Conservation (phyloP, 2,329 filamentous ascomycete genomes). For the Alternaria angustiovoidea region DNA sequence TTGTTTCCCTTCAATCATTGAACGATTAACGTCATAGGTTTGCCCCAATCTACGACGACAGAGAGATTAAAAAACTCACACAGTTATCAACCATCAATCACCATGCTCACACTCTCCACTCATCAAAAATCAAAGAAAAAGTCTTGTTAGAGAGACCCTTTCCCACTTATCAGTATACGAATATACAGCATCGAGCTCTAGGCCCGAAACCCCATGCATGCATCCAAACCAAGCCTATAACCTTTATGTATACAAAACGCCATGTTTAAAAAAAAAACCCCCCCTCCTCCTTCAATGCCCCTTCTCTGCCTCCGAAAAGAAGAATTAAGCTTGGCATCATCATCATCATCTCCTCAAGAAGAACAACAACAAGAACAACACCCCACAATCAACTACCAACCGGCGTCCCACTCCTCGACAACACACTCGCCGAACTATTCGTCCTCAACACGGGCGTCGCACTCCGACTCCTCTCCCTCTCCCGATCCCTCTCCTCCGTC, state of each 20-base stretch:
- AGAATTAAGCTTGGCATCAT: not conserved
- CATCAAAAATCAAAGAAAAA: no score
- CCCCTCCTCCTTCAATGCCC: no score
- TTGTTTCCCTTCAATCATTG: no score
- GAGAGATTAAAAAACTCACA: fast-evolving
- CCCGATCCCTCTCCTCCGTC: slow-evolving; percentile 40
- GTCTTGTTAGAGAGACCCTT: no score
- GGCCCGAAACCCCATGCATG: not conserved
- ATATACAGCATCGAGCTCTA: not conserved
- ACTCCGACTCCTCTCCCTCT: slow-evolving; percentile 35
- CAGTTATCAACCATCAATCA: no score
- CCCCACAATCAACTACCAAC: slow-evolving; percentile 16
- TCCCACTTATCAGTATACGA: not conserved
- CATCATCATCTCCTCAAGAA: no score
- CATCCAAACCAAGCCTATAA: not conserved
- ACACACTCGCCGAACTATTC: slow-evolving; percentile 30
- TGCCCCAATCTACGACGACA: no score
- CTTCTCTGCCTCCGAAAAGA: no score
- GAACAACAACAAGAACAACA: no score
- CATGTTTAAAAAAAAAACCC: not conserved
- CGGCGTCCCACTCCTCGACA: slow-evolving; percentile 34
- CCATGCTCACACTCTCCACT: no score
- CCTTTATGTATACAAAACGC: slow-evolving; percentile 11
- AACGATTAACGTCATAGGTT: no score
- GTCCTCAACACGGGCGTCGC: slow-evolving; percentile 33